Conservation (phyloP, 768 basidiomycete genomes). For the Neoboletus brunneissimus region DNA sequence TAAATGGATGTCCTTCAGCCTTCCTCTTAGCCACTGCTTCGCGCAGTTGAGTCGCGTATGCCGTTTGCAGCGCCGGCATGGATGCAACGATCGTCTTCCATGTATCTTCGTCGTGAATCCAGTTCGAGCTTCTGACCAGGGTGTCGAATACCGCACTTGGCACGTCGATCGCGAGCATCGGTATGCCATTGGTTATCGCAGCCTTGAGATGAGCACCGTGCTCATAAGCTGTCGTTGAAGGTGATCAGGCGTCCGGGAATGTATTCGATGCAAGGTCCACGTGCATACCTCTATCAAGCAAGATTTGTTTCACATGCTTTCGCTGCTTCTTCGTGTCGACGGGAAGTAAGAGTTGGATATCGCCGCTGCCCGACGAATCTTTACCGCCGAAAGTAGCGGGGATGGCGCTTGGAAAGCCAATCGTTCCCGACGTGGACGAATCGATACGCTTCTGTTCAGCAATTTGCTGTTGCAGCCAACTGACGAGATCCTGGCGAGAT, state of each 20-base stretch:
- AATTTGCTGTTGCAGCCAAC: constrained; percentile 75
- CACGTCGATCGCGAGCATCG: constrained; percentile 73
- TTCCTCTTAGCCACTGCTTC: constrained; percentile 63
- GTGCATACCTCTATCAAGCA: constrained; percentile 59
- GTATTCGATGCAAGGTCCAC: not conserved
- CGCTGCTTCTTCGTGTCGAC: constrained; percentile 71
- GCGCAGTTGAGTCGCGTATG: constrained; percentile 65
- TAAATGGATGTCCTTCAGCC: constrained; percentile 57
- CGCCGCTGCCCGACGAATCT: constrained; percentile 36
- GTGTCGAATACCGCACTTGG: constrained; percentile 56
- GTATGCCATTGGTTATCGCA: constrained; percentile 57
- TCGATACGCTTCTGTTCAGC: constrained; percentile 78
- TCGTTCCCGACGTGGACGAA: constrained; percentile 57
- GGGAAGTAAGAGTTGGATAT: constrained; percentile 65
- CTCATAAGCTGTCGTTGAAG: constrained; percentile 53
- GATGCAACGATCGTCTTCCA: constrained; percentile 59
- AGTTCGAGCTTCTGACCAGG: constrained; percentile 53
- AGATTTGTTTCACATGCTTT: constrained; percentile 67
- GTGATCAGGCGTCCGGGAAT: not conserved
- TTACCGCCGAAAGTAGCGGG: constrained; percentile 34
- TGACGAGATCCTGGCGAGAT: constrained; percentile 65
- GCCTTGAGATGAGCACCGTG: constrained; percentile 54
- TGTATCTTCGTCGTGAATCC: constrained; percentile 73
- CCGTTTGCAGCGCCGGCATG: constrained; percentile 56
- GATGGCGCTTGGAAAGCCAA: constrained; percentile 40